A percentile compares a stretch with the other conserved stretches of the same genome.
These are phyloP conservation scores for Tremella fuciformis DNA, from an alignment of 768 basidiomycete genomes.

Conservation along the genomic window DNA sequence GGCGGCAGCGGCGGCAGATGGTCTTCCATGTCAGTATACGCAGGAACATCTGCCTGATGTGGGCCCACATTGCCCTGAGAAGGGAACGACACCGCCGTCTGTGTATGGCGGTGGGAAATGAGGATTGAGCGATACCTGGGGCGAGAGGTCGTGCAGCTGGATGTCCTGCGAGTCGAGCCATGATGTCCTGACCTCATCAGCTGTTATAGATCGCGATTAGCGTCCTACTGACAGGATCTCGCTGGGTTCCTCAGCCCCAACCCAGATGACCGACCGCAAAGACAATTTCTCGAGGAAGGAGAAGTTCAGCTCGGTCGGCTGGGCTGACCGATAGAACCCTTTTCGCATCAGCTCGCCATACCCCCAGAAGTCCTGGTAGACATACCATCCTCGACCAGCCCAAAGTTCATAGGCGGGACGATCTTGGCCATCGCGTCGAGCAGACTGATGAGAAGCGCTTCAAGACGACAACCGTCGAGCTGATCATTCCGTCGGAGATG, in stretches of 20 bases:
- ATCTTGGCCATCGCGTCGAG: conserved; percentile 38
- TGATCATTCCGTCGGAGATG: no score
- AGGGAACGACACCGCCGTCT: conserved; percentile 40
- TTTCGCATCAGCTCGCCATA: conserved; percentile 5
- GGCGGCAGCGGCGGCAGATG: conserved; percentile 46
- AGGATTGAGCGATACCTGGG: conserved; percentile 42
- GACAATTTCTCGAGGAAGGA: conserved; percentile 56
- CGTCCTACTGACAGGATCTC: conserved; percentile 46
- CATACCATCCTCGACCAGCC: conserved; percentile 51
- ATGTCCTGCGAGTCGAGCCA: conserved; percentile 51
- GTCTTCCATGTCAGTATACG: conserved; percentile 17
- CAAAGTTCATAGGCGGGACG: conserved; percentile 51
- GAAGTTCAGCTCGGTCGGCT: conserved; percentile 59
- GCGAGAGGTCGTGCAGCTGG: conserved; percentile 48
- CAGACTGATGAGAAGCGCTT: no score
- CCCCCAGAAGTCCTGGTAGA: no score
- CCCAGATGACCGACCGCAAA: conserved; percentile 49
- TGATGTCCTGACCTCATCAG: conserved; percentile 20
- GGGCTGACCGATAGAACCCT: conserved; percentile 52
- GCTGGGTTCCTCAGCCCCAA: conserved; percentile 52
- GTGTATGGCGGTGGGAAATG: conserved; percentile 47
- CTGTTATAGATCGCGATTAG: not conserved
- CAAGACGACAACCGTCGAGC: no score
- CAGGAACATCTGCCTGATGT: not conserved
- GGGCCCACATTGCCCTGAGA: conserved; percentile 38